Percentiles rank a stretch among this genome's conserved stretches.
Evolutionary conservation across 495 filamentous ascomycete species (phyloP).

Genomic region (Poronia punctata): DNA sequence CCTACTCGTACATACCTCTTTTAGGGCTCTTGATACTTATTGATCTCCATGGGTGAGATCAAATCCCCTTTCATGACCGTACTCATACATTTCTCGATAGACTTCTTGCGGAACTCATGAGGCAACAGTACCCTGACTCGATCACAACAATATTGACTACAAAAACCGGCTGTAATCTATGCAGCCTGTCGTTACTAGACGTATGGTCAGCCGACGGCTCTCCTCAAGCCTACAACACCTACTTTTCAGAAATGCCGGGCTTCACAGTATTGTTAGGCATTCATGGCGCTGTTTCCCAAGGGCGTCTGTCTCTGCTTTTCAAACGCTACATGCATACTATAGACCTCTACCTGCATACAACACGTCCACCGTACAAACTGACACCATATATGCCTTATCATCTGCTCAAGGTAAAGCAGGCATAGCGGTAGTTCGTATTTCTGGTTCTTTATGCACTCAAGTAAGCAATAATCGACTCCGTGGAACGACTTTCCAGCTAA

Average conservation of each 20-base stretch:
- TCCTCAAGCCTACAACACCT: too few relatives aligned
- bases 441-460: constrained; percentile 66
- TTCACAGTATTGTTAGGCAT: background rate
- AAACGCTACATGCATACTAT: background rate
- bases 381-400: constrained; percentile 88
- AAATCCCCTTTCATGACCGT: too few relatives aligned
- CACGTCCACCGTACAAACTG: constrained; percentile 15
- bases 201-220: constrained; percentile 11
- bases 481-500: constrained; percentile 2
- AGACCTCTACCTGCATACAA: background rate
- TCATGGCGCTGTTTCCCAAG: background rate
- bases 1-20: too few relatives aligned
- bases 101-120: too few relatives aligned
- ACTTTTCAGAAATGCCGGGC: background rate
- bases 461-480: constrained; percentile 39
- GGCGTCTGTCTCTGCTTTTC: background rate
- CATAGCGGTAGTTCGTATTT: constrained; percentile 86
- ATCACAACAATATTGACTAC: background rate
- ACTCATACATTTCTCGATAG: too few relatives aligned
- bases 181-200: constrained; percentile 18
- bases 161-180: constrained; percentile 6
- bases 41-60: too few relatives aligned
- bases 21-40: too few relatives aligned
- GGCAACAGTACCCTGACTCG: too few relatives aligned
- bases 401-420: constrained; percentile 80